Conservation (phyloP, 257 asterid genomes). For the Petunia axillaris region DNA sequence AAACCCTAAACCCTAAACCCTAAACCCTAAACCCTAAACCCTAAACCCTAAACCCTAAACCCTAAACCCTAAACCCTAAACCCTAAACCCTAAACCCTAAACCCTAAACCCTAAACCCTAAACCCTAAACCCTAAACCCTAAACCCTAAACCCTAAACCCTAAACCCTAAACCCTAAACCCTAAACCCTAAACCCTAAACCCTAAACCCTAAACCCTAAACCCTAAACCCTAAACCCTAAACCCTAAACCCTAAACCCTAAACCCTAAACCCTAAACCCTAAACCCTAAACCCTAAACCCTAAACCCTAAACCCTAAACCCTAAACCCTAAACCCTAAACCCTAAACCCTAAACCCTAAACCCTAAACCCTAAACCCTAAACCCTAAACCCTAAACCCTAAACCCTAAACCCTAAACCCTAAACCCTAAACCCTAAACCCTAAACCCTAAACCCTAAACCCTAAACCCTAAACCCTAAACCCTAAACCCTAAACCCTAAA, state of each 20-base stretch:
- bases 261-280: constrained; percentile 20
- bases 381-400: constrained; percentile 13
- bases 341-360: constrained; percentile 19
- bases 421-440: constrained; percentile 19
- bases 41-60: constrained; percentile 15
- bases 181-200: constrained; percentile 22
- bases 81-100: constrained; percentile 10
- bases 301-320: constrained; percentile 22
- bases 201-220: constrained; percentile 22
- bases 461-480: constrained; percentile 30
- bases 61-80: constrained; percentile 9
- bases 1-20: not conserved
- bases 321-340: constrained; percentile 22
- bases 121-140: constrained; percentile 17
- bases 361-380: constrained; percentile 18
- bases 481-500: constrained; percentile 24
- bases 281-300: constrained; percentile 18
- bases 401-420: constrained; percentile 31
- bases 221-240: constrained; percentile 22
- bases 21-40: not conserved
- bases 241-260: constrained; percentile 22
- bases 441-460: constrained; percentile 30
- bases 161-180: constrained; percentile 20
- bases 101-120: constrained; percentile 11
- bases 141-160: constrained; percentile 23